Evolutionary conservation across 306 rosid genomes (phyloP), one percentile per base, ranked within the genome.

Genomic region (Amphicarpaea edgeworthii): DNA sequence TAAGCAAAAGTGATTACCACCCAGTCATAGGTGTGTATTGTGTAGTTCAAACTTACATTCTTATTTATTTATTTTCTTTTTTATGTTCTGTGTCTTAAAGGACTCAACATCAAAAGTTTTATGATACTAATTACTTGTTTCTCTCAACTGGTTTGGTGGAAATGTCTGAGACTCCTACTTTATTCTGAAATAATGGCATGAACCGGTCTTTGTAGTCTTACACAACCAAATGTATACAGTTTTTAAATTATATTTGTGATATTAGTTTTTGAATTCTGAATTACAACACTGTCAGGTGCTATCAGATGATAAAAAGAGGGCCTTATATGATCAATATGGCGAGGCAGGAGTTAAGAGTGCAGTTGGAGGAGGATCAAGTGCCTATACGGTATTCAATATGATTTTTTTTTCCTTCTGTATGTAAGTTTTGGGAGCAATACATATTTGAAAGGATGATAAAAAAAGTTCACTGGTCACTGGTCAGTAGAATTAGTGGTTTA

Each of bases 261-360:
- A 76, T 80, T 71, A 75, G 86, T 91, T 84, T 84, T 86, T 92
- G 85, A 90, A 81, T 87, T 90, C 86, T 83, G 83, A 86, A 86
- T 90, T 89, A 77, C 77, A 41, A 84, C 82, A 64, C 78, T 92
- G 88, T 80, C 98, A 95, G 98, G 98, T 95, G 82, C 88, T 95
- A 87, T 92, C 98, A 90, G 98, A 92, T 84, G 98, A 95, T 78
- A 90, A 95, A 72, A 92, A 95, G 86, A 89, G 98, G 83, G 90
- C 98, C 76, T 77, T 92, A 76, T 95, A 95, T 84, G 98, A 95
- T 89, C 97, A 87, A 83, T 95, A 88, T 82, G 98, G 98, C 2
- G 98, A 95, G 87, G 97, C 97, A 46, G 98, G 97, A 64, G 92
- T 95, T 77, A 95, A 89, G 85, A 90, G 97, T 77, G 49, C 93